Base-by-base conservation (phyloP, 495 filamentous ascomycete species). In the Friedmanniomyces endolithicus region DNA sequence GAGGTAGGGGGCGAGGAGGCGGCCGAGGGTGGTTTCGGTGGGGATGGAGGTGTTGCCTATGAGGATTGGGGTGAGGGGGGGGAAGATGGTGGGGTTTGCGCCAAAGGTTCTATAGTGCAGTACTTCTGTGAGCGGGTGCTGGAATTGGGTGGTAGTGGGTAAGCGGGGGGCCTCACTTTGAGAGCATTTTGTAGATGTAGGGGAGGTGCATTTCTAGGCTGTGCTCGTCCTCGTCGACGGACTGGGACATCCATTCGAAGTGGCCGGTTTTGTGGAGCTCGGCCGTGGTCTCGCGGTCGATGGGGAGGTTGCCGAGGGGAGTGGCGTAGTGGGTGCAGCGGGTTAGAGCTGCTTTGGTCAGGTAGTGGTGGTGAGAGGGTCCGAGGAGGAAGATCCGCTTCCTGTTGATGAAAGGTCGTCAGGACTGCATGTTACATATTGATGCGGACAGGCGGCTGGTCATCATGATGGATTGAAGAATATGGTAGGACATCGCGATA, bases 201-300 rank as follows among this genome's bases (percentile, higher is more conserved):
- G 92, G 92, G 0, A 96, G 74, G 61, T 99, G 92, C 82, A 97
- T 94, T 70, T 97, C 94, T 23, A 97, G 81, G 50, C 87, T 95
- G 70, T 99, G 92, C 68, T 99, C 92, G 31, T 80, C 83, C 57
- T 90, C 83, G 61, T 99, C 92, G 11, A 79, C 72, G 3, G 74
- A 67, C 25, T 64, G 65, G 0, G 79, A 76, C 78, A 95, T 90
- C n/a, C 75, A 78, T n/a, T 81, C 76, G 66, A 96, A 94, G 48
- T 73, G 71, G 17, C 77, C 76, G 9, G 80, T 83, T 4, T 71
- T 61, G 34, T 76, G 73, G 16, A 97, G 79, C 60, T 78, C 68
- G 43, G 76, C 56, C 31, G 89, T 81, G 8, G 81, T 80, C 9
- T 73, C 73, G 22, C 67, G 75, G 68, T 97, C 94, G 17, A 96